phyloP scores from a whole-genome alignment of 331 rosid genomes.

The Acacia concinna region DNA sequence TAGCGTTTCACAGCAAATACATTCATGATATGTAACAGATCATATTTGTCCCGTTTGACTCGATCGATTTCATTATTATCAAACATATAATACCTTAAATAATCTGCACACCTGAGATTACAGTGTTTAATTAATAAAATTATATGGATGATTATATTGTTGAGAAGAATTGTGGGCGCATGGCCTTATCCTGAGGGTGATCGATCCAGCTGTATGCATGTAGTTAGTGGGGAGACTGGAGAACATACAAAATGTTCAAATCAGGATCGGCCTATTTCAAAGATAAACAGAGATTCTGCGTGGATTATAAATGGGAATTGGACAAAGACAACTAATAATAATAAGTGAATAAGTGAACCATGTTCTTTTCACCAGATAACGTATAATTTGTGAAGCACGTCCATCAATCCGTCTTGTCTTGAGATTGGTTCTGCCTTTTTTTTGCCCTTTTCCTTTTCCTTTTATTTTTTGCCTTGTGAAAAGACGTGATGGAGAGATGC shows the following conservation, averaged over 20 bases:
- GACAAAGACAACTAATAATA: neutral
- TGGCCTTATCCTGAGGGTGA: neutral
- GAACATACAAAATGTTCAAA: neutral
- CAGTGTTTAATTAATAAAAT: too few species aligned
- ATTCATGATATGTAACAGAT: neutral
- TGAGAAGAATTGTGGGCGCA: neutral
- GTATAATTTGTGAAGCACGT: neutral
- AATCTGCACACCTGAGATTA: too few species aligned
- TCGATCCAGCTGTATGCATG: neutral
- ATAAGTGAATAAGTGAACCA: conserved; percentile 4
- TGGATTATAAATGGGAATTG: neutral
- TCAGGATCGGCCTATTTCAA: neutral
- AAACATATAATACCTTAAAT: too few species aligned
- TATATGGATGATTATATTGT: too few species aligned
- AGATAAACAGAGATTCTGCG: neutral
- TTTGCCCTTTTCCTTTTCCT: neutral
- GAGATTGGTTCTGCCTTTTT: conserved; percentile 23
- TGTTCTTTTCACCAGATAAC: conserved; percentile 3
- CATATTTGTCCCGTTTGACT: neutral
- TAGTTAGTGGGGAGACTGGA: too few species aligned
- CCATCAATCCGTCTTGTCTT: conserved; percentile 15
- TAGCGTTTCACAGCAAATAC: neutral
- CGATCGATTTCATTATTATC: neutral
- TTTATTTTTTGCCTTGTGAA: conserved; percentile 24
- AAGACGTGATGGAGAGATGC: conserved; percentile 36